Evolutionary conservation across 352 stramenopile species (phyloP).

Genomic region (Pythium volutum): DNA sequence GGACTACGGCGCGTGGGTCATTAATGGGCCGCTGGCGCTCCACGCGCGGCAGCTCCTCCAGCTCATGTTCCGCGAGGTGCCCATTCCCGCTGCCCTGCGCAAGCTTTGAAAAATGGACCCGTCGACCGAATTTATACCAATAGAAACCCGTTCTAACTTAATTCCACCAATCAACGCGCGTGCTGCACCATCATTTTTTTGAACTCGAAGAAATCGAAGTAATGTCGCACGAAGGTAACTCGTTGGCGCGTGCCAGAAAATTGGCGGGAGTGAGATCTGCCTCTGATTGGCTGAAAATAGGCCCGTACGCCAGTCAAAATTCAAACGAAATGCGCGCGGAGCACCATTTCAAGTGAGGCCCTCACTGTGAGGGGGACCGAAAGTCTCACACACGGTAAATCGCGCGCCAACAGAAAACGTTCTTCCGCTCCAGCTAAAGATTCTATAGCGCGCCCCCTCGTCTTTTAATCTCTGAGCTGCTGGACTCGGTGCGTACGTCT

Average conservation of each 20-base stretch:
- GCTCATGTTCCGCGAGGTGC: conserved; percentile 26
- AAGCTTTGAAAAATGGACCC: conserved; percentile 5
- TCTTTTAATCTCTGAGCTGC: background rate
- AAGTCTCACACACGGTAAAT: background rate
- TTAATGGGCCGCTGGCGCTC: conserved; percentile 10
- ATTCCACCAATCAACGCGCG: conserved; percentile 7
- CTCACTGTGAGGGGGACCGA: background rate
- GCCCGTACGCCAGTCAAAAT: conserved; percentile 15
- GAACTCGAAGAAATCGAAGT: conserved; percentile 4
- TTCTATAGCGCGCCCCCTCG: background rate
- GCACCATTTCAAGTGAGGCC: conserved; percentile 11
- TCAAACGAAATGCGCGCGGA: conserved; percentile 19
- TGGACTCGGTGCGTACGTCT: conserved; percentile 8
- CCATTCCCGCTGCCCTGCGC: conserved; percentile 20
- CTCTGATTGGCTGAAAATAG: conserved; percentile 21
- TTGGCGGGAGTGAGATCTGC: conserved; percentile 19
- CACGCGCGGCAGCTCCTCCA: conserved; percentile 14
- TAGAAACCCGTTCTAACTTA: conserved; percentile 6
- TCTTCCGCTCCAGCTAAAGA: background rate
- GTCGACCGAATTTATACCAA: conserved; percentile 8
- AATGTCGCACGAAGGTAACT: conserved; percentile 9
- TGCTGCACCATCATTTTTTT: background rate
- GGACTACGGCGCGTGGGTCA: conserved; percentile 17
- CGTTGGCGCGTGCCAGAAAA: conserved; percentile 1
- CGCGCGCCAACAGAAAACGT: conserved; percentile 15